Base-by-base conservation (phyloP, 2,329 filamentous ascomycete species). In the Arthrobotrys entomopaga region DNA sequence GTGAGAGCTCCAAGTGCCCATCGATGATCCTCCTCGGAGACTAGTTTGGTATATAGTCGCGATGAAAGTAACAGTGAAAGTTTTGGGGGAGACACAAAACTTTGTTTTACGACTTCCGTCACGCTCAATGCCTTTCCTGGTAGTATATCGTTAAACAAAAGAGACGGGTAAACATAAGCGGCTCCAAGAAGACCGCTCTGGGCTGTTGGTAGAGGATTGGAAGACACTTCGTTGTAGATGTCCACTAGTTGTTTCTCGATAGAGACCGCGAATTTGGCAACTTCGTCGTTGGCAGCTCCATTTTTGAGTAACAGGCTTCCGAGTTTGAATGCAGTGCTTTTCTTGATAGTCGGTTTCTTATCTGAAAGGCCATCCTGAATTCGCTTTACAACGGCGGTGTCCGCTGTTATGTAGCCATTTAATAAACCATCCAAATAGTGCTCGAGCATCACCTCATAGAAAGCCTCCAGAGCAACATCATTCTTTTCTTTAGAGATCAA, bases 21-120 rank as follows among this genome's bases (percentile, higher is more conserved):
- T 63, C 84, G 84, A 19, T 93, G 84, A 78, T 99, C 95, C 61
- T 93, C 91, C 65, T 90, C 88, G 0, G 85, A 82, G 1, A 86
- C 85, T 22, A 97, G 79, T 80, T 97, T 97, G 42, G 89, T 89
- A 82, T 95, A 98, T 3, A 97, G 87, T 75, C 91, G 90, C 38
- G 90, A 86, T 79, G 91, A 97, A 4, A 98, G 85, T 19, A 98
- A 83, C 80, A 96, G 95, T 0, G 94, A 96, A 13, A 91, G 89
- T 80, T 96, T 97, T 0, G 91, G 89, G n/a, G 89, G 88, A 42
- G 89, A 81, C 1, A 85, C 85, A 72, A 96, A 84, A 10, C 88
- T 87, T 78, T 92, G 88, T 57, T 88, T 86, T 22, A 86, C 81
- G 24, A 93, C 82, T 29, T 87, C 84, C 22, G 87, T 85, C 78